Evolutionary conservation across 345 rosid species (phyloP), one percentile per base, ranked within the genome.

Genomic region (Raphanus raphanistrum): DNA sequence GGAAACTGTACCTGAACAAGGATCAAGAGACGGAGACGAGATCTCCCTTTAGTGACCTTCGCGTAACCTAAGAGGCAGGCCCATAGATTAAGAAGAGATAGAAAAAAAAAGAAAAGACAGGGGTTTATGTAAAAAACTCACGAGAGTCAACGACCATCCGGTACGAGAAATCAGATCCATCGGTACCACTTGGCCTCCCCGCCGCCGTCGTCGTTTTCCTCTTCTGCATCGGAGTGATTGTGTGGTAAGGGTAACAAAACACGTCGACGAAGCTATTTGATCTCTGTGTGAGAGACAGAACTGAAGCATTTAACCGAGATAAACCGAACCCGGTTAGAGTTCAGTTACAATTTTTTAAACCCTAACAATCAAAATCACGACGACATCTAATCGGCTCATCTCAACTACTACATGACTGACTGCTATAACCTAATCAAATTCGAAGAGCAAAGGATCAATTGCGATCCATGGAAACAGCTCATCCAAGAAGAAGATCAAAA

Each of bases 131-230:
- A n/a, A 71, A n/a, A 71, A 12, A 77, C 92, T 72, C 81, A 91
- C 98, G 89, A 75, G 93, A 87, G 82, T 91, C 97, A 36, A 93
- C 92, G 65, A 90, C 96, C 98, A 91, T 91, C 7, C 97, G 90
- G 79, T 81, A 90, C 0, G 91, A 88, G 89, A 86, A 91, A 86
- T 93, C 96, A 0, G 90, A 93, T 69, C 96, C 98, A 60, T 93
- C 97, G 6, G 97, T 93, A 10, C 92, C 98, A 28, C 67, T 76
- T 1, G 84, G 84, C 11, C 84, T 76, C 16, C 77, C 83, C 10
- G 83, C 73, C 74, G 74, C 73, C 21, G 21, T 21, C 72, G 72
- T 26, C 70, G 81, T 66, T 36, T 79, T 84, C 55, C 21, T 21
- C 21, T 21, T 21, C 21, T 21, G 21, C 21, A 21, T 21, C 64